Evolutionary conservation across 208 protist genomes (phyloP), one percentile per base, ranked within the genome.

Genomic region (Tetramitus jugosus): DNA sequence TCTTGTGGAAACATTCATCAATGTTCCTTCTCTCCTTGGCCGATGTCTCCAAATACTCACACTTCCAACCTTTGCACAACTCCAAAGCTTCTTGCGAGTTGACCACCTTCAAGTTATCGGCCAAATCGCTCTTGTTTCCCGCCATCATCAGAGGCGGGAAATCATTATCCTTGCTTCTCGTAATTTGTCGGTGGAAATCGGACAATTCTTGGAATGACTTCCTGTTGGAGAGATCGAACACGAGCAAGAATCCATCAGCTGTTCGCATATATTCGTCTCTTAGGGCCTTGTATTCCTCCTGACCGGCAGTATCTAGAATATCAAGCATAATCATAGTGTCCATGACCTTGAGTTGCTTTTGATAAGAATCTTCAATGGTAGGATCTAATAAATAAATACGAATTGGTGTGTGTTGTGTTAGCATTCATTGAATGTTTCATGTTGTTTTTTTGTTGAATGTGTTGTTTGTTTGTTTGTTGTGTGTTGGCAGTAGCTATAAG

Each of bases 271-370:
- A 87, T 81, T 86, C 77, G 46, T 83, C 68, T 35, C 79, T 71
- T 0, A 87, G 39, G 13, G 80, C 81, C 17, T 61, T 76, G 17
- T 62, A 62, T 62, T 62, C 56, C 17, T 62, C 56, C 17, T 62
- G 56, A 62, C 56, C 89, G 0, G 89, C 90, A n/a, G 89, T 92
- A 81, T 92, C 89, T 17, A 93, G 39, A 71, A 92, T 91, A 64
- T 92, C 85, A 23, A 94, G 80, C 29, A 85, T 74, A 13, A 81
- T 81, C 7, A 62, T 53, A 23, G 26, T 2, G 23, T 86, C 61
- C 26, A 81, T 81, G 33, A 94, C 81, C 35, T 56, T 78, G 6
- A 89, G 78, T 43, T 85, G 62, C 60, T 91, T 88, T 26, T 83
- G 69, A 77, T 91, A 92, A 42, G 78, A 82, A 68, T 92, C 89